Conservation (phyloP, 768 basidiomycete species). For the Rubroboletus pulcherrimus region DNA sequence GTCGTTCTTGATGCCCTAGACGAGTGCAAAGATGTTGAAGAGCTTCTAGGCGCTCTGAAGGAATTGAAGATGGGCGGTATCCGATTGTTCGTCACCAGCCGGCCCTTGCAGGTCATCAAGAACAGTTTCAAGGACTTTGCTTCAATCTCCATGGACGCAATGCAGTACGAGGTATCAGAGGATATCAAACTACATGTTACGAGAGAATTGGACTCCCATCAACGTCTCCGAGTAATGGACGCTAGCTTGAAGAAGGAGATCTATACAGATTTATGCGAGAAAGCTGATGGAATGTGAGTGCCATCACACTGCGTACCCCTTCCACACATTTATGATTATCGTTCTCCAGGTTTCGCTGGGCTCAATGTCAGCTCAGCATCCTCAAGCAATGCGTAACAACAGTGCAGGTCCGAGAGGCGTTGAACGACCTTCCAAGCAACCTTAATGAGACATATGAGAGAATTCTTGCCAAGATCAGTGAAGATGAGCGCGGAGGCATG, state of each 20-base stretch:
- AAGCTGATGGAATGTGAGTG: neutral
- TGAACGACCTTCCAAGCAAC: neutral
- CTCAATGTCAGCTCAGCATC: neutral
- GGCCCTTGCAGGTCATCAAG: conserved; percentile 10
- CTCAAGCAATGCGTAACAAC: neutral
- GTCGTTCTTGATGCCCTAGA: conserved; percentile 16
- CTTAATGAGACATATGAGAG: neutral
- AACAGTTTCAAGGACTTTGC: neutral
- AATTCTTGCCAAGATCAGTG: neutral
- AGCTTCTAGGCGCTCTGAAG: neutral
- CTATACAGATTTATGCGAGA: neutral
- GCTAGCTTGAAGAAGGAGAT: conserved; percentile 3
- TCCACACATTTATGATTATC: neutral
- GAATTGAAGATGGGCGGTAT: neutral
- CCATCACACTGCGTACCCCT: neutral
- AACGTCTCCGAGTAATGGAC: neutral
- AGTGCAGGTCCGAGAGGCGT: neutral
- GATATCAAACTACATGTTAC: conserved; percentile 7
- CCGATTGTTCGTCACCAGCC: conserved; percentile 12
- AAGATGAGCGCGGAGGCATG: neutral
- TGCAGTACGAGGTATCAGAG: neutral
- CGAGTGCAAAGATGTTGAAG: conserved; percentile 7
- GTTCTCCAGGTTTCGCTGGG: neutral
- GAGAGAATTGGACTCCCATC: conserved; percentile 3
- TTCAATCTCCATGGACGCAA: conserved; percentile 2